Conservation (phyloP, 129 eudicot species). For the Tagetes patula region DNA sequence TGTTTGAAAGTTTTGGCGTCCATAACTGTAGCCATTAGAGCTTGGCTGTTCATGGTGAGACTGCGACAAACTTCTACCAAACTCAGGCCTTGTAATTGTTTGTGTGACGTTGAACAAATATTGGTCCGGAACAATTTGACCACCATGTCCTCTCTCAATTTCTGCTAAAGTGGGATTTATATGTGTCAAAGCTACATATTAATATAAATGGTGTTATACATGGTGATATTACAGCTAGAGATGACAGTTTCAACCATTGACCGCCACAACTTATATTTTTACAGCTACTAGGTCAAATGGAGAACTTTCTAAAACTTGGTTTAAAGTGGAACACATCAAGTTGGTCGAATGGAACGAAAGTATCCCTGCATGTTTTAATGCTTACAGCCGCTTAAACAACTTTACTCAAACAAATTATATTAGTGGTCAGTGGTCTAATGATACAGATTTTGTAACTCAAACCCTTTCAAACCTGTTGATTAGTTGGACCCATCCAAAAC, state of each 20-base stretch:
- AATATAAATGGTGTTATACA: background rate
- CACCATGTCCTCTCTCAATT: slow-evolving; percentile 54
- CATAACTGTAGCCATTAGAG: slow-evolving; percentile 63
- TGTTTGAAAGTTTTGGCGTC: slow-evolving; percentile 46
- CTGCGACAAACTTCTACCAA: slow-evolving; percentile 46
- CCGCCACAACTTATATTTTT: background rate
- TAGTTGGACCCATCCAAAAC: background rate
- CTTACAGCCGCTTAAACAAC: background rate
- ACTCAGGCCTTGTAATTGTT: slow-evolving; percentile 57
- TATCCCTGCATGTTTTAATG: background rate
- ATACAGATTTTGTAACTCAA: background rate
- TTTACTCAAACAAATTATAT: background rate
- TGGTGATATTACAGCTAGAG: background rate
- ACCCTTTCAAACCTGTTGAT: background rate
- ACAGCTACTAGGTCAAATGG: background rate
- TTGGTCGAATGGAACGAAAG: background rate
- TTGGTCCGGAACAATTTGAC: slow-evolving; percentile 48
- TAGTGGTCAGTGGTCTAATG: background rate
- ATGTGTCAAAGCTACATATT: slow-evolving; percentile 1
- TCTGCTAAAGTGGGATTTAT: slow-evolving; percentile 38
- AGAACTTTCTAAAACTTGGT: background rate
- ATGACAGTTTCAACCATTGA: slow-evolving; percentile 5
- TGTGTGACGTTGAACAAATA: slow-evolving; percentile 55
- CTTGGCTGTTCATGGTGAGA: slow-evolving; percentile 54
- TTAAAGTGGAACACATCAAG: background rate